A percentile compares a stretch with the other conserved stretches of the same genome.
Conservation (phyloP, 805 yeast genomes). For the Kregervanrija fluxuum region DNA sequence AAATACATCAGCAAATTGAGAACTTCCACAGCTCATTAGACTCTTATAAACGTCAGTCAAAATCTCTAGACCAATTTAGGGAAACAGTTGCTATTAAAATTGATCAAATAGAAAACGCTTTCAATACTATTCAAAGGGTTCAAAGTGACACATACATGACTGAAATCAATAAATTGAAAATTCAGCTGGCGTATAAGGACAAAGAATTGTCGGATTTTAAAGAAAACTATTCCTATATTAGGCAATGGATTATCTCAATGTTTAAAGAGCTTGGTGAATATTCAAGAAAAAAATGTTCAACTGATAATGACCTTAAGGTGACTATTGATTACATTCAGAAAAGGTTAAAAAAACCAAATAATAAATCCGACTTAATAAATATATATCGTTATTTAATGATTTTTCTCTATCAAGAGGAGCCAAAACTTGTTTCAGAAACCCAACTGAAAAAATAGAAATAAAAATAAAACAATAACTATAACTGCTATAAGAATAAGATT, state of each 20-base stretch:
- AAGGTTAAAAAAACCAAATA: conserved; percentile 1
- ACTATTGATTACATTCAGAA: conserved; percentile 1
- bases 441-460: too few relatives aligned
- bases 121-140: conserved; percentile 2
- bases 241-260: conserved; percentile 4
- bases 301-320: conserved; percentile 1
- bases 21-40: too few relatives aligned
- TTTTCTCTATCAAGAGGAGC: conserved; percentile 2
- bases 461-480: too few relatives aligned
- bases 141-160: conserved; percentile 4
- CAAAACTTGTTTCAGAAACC: too few relatives aligned
- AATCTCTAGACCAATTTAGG: too few relatives aligned
- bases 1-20: too few relatives aligned
- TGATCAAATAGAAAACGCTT: conserved; percentile 1
- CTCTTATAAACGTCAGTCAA: too few relatives aligned
- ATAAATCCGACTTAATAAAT: conserved; percentile 1
- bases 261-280: conserved; percentile 6
- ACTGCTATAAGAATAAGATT: too few relatives aligned
- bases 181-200: not conserved
- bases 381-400: conserved; percentile 5
- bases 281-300: not conserved
- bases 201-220: not conserved
- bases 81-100: too few relatives aligned
- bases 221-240: conserved; percentile 1
- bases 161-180: not conserved